Percentiles rank a stretch among this genome's conserved stretches.
Evolutionary conservation across 108 stramenopile genomes (phyloP).

Genomic region (Pseudonitzschia multistriata): DNA sequence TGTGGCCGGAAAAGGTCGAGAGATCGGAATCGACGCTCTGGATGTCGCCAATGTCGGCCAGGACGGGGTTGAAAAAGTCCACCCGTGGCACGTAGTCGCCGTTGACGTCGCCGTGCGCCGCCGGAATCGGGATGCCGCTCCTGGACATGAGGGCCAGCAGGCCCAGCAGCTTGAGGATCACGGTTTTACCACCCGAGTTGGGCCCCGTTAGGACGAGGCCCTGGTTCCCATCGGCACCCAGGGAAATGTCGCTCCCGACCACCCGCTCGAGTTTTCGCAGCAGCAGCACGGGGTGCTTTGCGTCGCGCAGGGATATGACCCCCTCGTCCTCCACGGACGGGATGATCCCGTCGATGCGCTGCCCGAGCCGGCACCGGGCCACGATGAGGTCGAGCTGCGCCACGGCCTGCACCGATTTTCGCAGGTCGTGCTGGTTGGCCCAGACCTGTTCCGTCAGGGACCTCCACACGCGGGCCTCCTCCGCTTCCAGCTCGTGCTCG

Average conservation of each 20-base stretch:
- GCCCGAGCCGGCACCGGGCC: slow-evolving; percentile 72
- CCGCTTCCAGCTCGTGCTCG: slow-evolving; percentile 63
- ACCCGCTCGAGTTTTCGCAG: slow-evolving; percentile 65
- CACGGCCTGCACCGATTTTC: slow-evolving; percentile 47
- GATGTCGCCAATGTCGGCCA: slow-evolving; percentile 94
- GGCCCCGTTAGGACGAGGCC: slow-evolving; percentile 91
- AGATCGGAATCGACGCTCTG: slow-evolving; percentile 91
- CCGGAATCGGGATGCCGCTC: slow-evolving; percentile 89
- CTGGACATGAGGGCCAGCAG: slow-evolving; percentile 84
- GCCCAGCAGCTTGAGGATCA: slow-evolving; percentile 91
- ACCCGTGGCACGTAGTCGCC: slow-evolving; percentile 56
- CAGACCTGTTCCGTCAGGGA: slow-evolving; percentile 57
- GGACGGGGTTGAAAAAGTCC: slow-evolving; percentile 84
- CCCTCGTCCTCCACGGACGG: slow-evolving; percentile 84
- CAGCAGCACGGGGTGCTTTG: slow-evolving; percentile 88
- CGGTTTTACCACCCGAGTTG: slow-evolving; percentile 92
- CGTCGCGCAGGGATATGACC: slow-evolving; percentile 66
- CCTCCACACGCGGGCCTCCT: slow-evolving; percentile 81
- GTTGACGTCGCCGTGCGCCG: slow-evolving; percentile 13
- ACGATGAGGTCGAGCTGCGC: slow-evolving; percentile 80
- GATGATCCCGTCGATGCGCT: slow-evolving; percentile 60
- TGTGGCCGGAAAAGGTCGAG: slow-evolving; percentile 93
- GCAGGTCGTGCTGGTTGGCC: slow-evolving; percentile 44
- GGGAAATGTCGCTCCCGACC: slow-evolving; percentile 84
- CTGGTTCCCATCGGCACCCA: slow-evolving; percentile 72